These are phyloP conservation scores for Entonaema liquescens DNA, from an alignment of 495 filamentous ascomycete genomes.

Conservation along the genomic window DNA sequence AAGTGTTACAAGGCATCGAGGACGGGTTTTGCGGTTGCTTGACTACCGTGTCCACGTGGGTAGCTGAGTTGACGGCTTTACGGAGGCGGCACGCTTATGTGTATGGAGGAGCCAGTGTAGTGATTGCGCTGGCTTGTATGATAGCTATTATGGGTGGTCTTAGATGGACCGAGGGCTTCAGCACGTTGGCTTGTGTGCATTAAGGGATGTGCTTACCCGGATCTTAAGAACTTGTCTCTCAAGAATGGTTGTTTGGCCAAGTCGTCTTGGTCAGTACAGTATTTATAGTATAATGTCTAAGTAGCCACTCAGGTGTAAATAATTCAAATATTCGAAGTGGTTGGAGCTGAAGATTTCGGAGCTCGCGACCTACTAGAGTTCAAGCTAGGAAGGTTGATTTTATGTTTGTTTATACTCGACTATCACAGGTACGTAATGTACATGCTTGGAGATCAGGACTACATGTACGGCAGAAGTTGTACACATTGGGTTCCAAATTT, in stretches of 20 bases:
- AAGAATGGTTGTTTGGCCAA: too few relatives aligned
- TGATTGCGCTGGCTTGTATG: constrained; percentile 68
- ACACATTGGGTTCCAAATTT: background rate
- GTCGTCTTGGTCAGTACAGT: too few relatives aligned
- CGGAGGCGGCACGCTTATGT: constrained; percentile 73
- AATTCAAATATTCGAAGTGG: too few relatives aligned
- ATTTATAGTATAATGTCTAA: too few relatives aligned
- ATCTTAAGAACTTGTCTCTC: too few relatives aligned
- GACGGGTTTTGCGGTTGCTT: constrained; percentile 93
- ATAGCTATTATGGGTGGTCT: constrained; percentile 83
- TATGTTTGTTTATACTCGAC: too few relatives aligned
- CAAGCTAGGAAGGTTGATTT: too few relatives aligned
- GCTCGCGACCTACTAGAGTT: too few relatives aligned
- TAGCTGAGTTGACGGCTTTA: constrained; percentile 77
- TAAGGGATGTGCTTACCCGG: constrained; percentile 5
- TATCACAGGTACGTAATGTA: too few relatives aligned
- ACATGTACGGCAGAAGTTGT: constrained; percentile 1
- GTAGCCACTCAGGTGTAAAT: too few relatives aligned
- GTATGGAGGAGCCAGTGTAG: constrained; percentile 76
- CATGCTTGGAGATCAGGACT: background rate
- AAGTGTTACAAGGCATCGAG: constrained; percentile 82
- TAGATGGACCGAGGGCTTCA: constrained; percentile 76
- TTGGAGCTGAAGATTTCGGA: too few relatives aligned
- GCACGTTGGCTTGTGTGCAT: constrained; percentile 56
- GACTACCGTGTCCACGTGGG: constrained; percentile 95